These are phyloP conservation scores for Phytophthora nicotianae DNA, from an alignment of 352 stramenopile genomes.

Conservation along the genomic window DNA sequence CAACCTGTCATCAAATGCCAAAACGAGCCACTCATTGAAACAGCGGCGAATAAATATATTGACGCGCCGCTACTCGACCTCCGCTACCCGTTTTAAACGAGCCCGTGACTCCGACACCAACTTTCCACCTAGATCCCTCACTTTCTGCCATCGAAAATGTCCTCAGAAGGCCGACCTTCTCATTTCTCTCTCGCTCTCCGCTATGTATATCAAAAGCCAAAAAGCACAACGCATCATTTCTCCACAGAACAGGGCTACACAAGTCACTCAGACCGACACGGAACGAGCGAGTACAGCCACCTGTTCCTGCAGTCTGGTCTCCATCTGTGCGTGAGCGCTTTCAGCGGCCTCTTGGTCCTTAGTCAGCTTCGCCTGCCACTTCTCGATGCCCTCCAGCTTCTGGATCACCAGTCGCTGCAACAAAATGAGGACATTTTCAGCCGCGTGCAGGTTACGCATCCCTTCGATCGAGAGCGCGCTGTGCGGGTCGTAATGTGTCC, in stretches of 20 bases:
- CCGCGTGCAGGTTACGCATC: constrained; percentile 75
- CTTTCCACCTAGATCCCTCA: constrained; percentile 18
- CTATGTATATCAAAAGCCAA: constrained; percentile 42
- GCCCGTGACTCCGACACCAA: constrained; percentile 23
- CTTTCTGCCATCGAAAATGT: constrained; percentile 47
- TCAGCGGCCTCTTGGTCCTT: constrained; percentile 68
- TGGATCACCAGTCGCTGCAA: constrained; percentile 82
- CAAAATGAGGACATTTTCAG: constrained; percentile 84
- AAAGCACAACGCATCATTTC: constrained; percentile 36
- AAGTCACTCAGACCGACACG: constrained; percentile 52
- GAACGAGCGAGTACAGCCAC: constrained; percentile 65
- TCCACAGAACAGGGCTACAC: constrained; percentile 36
- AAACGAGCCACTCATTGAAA: constrained; percentile 15
- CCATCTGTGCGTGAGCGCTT: constrained; percentile 58
- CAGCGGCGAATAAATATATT: constrained; percentile 55
- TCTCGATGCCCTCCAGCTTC: constrained; percentile 82
- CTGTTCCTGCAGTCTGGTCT: constrained; percentile 72
- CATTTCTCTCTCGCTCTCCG: constrained; percentile 19
- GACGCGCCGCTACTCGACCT: constrained; percentile 32
- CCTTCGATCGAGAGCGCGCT: constrained; percentile 69
- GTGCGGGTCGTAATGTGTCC: constrained; percentile 63
- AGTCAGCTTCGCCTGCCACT: constrained; percentile 73
- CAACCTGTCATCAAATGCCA: constrained; percentile 6
- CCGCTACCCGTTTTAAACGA: constrained; percentile 14
- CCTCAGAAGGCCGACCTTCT: constrained; percentile 21